A percentile compares a stretch with the other conserved stretches of the same genome.
Conservation (phyloP, 106 monocot species). For the Gastrodia elata region DNA sequence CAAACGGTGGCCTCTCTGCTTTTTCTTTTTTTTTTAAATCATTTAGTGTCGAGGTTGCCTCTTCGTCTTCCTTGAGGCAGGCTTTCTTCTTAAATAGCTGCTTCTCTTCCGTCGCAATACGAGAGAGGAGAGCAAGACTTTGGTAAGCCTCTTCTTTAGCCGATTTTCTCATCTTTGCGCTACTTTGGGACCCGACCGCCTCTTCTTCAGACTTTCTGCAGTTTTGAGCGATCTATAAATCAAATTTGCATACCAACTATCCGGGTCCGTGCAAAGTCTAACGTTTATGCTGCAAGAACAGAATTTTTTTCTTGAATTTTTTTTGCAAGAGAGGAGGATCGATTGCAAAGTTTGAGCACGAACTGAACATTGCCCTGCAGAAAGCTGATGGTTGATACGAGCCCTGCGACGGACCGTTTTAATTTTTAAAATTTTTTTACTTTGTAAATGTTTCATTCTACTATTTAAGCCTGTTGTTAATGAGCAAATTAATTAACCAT, state of each 20-base stretch:
- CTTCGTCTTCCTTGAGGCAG: too few relatives aligned
- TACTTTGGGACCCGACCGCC: too few relatives aligned
- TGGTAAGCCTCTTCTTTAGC: too few relatives aligned
- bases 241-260: not conserved
- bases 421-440: not conserved
- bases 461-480: not conserved
- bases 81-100: too few relatives aligned
- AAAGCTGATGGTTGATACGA: constrained; percentile 19
- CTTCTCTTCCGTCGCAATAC: too few relatives aligned
- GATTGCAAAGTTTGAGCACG: constrained; percentile 64
- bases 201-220: too few relatives aligned
- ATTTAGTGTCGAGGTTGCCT: too few relatives aligned
- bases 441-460: not conserved
- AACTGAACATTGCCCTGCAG: constrained; percentile 78
- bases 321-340: constrained; percentile 76
- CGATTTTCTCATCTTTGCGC: too few relatives aligned
- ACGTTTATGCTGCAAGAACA: too few relatives aligned
- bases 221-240: not conserved
- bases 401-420: not conserved
- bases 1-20: too few relatives aligned
- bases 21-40: too few relatives aligned
- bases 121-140: too few relatives aligned
- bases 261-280: not conserved
- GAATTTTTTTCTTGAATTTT: not conserved
- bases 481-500: not conserved